Evolutionary conservation across 2,329 filamentous ascomycete genomes (phyloP).

Genomic region (Talaromyces rugulosus): DNA sequence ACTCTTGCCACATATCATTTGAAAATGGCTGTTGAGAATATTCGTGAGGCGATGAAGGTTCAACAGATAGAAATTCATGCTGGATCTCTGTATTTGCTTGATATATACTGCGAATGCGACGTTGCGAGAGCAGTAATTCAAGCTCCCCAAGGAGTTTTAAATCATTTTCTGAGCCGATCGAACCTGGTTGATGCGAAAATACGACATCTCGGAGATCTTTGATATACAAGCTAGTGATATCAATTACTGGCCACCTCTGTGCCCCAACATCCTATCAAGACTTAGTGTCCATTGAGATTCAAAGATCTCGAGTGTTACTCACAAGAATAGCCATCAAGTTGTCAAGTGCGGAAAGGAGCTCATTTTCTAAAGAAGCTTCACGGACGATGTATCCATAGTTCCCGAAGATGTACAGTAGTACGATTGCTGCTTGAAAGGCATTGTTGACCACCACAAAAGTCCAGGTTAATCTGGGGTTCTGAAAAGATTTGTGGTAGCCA

Average conservation of each 20-base stretch:
- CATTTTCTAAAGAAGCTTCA: slow-evolving; percentile 5
- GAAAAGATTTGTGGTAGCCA: slow-evolving; percentile 1
- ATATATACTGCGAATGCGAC: slow-evolving; percentile 6
- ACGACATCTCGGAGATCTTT: slow-evolving; percentile 6
- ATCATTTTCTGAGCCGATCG: slow-evolving; percentile 2
- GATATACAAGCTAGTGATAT: slow-evolving; percentile 2
- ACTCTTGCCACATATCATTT: slow-evolving; percentile 1
- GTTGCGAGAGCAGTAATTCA: slow-evolving; percentile 5
- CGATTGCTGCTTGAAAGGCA: slow-evolving; percentile 6
- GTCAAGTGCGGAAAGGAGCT: slow-evolving; percentile 2
- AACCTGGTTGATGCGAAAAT: not conserved
- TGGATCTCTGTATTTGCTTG: slow-evolving; percentile 1
- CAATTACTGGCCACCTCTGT: slow-evolving; percentile 6
- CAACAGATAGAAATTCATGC: slow-evolving; percentile 1
- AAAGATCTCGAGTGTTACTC: not conserved
- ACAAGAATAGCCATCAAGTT: slow-evolving; percentile 6
- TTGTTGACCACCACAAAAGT: slow-evolving; percentile 2
- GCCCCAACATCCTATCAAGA: not conserved
- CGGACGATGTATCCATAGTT: slow-evolving; percentile 5
- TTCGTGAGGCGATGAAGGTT: slow-evolving; percentile 3
- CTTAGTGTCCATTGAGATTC: not conserved
- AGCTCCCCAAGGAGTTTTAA: slow-evolving; percentile 1
- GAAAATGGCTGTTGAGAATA: slow-evolving; percentile 2
- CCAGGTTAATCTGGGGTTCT: not conserved
- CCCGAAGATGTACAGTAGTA: slow-evolving; percentile 4